A percentile compares a stretch with the other conserved stretches of the same genome.
These are phyloP conservation scores for Truncatella angustata DNA, from an alignment of 2,329 filamentous ascomycete species.

Conservation along the genomic window DNA sequence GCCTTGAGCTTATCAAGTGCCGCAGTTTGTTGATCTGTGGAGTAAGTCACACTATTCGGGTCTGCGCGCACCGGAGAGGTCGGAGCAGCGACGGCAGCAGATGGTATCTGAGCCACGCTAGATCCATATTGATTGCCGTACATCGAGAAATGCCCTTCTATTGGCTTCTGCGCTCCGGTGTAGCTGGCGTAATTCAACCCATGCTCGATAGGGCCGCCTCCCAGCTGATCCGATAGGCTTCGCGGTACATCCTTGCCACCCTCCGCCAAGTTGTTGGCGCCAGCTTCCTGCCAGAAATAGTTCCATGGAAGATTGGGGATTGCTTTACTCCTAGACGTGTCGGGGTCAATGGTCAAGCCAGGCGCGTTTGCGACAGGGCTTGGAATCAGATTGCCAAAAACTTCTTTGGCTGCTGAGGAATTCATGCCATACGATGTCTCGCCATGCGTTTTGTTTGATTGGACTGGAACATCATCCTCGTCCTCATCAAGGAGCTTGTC, in stretches of 20 bases:
- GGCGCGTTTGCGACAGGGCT: conserved; percentile 32
- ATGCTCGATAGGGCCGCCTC: conserved; percentile 16
- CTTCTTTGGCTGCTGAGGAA: conserved; percentile 47
- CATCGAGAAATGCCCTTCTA: background rate
- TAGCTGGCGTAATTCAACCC: background rate
- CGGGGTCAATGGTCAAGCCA: conserved; percentile 29
- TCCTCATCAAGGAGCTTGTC: conserved; percentile 45
- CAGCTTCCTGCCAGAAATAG: conserved; percentile 37
- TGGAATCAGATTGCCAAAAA: conserved; percentile 42
- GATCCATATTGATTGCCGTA: background rate
- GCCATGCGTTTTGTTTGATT: conserved; percentile 25
- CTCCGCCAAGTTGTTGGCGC: conserved; percentile 16
- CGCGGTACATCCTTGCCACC: conserved; percentile 22
- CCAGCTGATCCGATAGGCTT: conserved; percentile 19
- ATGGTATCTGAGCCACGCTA: background rate
- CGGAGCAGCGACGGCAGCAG: background rate
- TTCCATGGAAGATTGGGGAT: conserved; percentile 48
- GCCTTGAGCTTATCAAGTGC: conserved; percentile 12
- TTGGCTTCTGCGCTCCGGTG: background rate
- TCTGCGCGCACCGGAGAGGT: background rate
- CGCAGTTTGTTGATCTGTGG: conserved; percentile 2
- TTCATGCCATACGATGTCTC: conserved; percentile 57
- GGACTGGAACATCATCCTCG: conserved; percentile 32
- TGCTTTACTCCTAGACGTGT: background rate
- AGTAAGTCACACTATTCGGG: conserved; percentile 3